Conservation (phyloP, 345 rosid genomes). For the Aquilaria sinensis region DNA sequence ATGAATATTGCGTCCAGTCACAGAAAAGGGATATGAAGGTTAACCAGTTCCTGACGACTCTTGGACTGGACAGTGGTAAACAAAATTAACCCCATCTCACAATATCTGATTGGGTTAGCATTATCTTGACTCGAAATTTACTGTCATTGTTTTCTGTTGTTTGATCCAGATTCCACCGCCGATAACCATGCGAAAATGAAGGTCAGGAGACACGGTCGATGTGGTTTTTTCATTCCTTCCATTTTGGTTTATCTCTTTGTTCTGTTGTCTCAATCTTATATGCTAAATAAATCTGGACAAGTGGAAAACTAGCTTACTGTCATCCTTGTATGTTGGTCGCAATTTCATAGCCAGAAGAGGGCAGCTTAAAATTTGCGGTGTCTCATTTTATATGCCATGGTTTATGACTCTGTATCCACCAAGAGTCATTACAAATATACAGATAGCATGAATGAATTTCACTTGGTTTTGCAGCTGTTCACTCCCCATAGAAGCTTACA, state of each 20-base stretch:
- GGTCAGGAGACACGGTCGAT: slow-evolving; percentile 11
- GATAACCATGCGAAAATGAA: slow-evolving; percentile 4
- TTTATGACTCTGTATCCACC: background rate
- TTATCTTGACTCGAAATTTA: background rate
- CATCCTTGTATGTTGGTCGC: too few relatives aligned
- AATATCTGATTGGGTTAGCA: background rate
- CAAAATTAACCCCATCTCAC: background rate
- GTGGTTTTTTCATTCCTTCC: too few relatives aligned
- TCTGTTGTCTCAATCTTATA: too few relatives aligned
- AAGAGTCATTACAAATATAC: background rate
- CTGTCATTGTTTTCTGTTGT: background rate
- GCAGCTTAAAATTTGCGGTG: background rate
- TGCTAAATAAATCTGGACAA: too few relatives aligned
- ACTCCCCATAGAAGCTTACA: slow-evolving; percentile 23
- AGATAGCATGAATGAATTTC: background rate
- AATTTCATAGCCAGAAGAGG: too few relatives aligned
- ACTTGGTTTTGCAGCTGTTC: slow-evolving; percentile 12
- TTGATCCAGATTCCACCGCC: slow-evolving; percentile 18
- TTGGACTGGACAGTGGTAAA: slow-evolving; percentile 35
- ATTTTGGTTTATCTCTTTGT: too few relatives aligned
- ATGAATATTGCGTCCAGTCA: slow-evolving; percentile 42
- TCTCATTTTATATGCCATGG: too few relatives aligned
- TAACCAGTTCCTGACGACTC: slow-evolving; percentile 29
- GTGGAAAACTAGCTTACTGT: too few relatives aligned
- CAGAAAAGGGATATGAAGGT: slow-evolving; percentile 25